Evolutionary conservation across 1,284 basidiomycete genomes (phyloP).

Genomic region (Agaricales sp.): DNA sequence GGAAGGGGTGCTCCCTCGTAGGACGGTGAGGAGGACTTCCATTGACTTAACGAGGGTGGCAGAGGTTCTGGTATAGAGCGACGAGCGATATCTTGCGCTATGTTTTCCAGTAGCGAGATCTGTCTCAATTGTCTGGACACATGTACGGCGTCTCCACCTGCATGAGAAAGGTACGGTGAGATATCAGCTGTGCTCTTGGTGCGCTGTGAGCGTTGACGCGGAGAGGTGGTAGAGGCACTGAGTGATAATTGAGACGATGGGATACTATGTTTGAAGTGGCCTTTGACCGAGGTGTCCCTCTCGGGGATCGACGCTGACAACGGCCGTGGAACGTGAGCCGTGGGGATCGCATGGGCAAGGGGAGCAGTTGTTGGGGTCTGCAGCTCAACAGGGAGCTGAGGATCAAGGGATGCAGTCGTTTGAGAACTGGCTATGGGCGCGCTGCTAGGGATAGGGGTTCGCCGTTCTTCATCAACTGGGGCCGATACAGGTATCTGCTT

Average conservation of each 20-base stretch:
- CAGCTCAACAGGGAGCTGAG: background rate
- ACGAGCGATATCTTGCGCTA: slow-evolving; percentile 60
- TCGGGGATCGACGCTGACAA: background rate
- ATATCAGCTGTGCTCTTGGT: slow-evolving; percentile 42
- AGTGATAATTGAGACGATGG: slow-evolving; percentile 13
- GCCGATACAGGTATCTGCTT: background rate
- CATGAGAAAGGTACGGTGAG: slow-evolving; percentile 51
- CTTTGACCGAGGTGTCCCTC: background rate
- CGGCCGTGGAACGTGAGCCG: background rate
- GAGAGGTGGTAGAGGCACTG: slow-evolving; percentile 8
- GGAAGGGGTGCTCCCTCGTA: background rate
- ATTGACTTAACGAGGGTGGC: slow-evolving; percentile 12
- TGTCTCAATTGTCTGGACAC: slow-evolving; percentile 51
- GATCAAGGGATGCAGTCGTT: background rate
- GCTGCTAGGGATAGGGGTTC: background rate
- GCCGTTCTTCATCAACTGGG: background rate
- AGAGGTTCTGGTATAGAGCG: slow-evolving; percentile 32
- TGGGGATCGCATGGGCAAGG: background rate
- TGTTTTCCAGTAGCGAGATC: slow-evolving; percentile 61
- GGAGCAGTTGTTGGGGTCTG: background rate
- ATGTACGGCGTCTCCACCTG: slow-evolving; percentile 33
- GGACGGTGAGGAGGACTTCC: slow-evolving; percentile 11
- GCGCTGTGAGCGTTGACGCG: slow-evolving; percentile 18
- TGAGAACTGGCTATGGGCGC: background rate
- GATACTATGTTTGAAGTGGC: background rate